Base-by-base conservation (phyloP, 2,329 filamentous ascomycete species). In the Cyphellophora europaea region DNA sequence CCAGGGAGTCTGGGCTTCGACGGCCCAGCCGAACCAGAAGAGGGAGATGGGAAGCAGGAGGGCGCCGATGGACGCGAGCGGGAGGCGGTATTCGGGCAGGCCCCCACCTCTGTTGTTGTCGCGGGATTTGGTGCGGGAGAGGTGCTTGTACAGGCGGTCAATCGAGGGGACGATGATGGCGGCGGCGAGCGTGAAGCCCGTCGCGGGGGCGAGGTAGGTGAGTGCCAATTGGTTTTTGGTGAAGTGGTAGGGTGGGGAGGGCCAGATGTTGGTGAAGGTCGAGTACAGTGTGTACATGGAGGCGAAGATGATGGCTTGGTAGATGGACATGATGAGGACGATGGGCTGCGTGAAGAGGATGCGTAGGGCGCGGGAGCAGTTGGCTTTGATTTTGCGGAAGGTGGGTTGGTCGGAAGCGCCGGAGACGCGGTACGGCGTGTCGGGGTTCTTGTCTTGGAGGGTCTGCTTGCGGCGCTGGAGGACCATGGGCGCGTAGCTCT, bases 381-480 rank as follows among this genome's bases (percentile, higher is more conserved):
- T 25, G 40, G 77, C 72, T 78, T 76, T 78, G 65, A 81, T 79
- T 56, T 70, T 67, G 13, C 77, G 79, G 50, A 73, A 63, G 36
- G 77, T 68, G 40, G 76, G 71, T 47, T 82, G 59, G 21, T 25
- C 21, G 8, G 21, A 25, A 8, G 21, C 21, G n/a, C 21, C 21
- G 8, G 8, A 8, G 21, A 25, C 21, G 21, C 21, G 21, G n/a
- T 25, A 25, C 21, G 8, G 21, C n/a, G 21, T 25, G n/a, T 25
- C 21, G n/a, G 21, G 21, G n/a, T 25, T 8, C 14, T 14, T 13
- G 5, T 34, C 32, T 11, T 36, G 27, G n/a, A 21, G 32, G 10
- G 28, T 31, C 8, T 30, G 8, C 14, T 42, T 32, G 4, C 67
- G 66, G 33, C 58, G 63, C 38, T 69, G 62, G 23, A 75, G 59